Evolutionary conservation across 371 early-diverging fungal species (phyloP).

Genomic region (Rhizopus sp.): DNA sequence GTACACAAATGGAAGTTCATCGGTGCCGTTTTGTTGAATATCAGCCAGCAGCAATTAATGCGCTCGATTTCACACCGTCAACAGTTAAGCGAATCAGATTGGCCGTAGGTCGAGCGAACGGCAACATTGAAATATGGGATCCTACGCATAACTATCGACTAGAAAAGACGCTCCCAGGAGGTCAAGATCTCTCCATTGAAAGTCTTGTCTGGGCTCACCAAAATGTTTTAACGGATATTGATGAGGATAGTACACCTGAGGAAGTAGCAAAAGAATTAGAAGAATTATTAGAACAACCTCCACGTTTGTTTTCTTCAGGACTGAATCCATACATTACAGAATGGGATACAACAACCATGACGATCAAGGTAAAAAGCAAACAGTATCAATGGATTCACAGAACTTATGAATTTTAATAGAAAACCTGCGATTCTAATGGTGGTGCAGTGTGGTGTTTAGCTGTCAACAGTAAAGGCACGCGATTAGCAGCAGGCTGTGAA

Average conservation of each 20-base stretch:
- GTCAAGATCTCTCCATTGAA: slow-evolving; percentile 75
- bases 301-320: slow-evolving; percentile 88
- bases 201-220: slow-evolving; percentile 87
- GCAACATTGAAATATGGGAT: slow-evolving; percentile 94
- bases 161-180: slow-evolving; percentile 84
- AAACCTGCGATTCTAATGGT: slow-evolving; percentile 78
- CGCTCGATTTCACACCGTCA: slow-evolving; percentile 74
- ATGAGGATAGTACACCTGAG: slow-evolving; percentile 61
- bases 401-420: slow-evolving; percentile 10
- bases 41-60: slow-evolving; percentile 83
- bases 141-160: slow-evolving; percentile 64
- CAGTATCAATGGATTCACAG: not conserved
- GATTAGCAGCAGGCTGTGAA: slow-evolving; percentile 90
- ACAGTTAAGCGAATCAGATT: slow-evolving; percentile 53
- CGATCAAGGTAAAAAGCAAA: slow-evolving; percentile 60
- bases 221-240: slow-evolving; percentile 56
- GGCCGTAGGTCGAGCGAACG: slow-evolving; percentile 90
- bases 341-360: slow-evolving; percentile 78
- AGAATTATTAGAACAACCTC: slow-evolving; percentile 56
- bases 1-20: slow-evolving; percentile 71
- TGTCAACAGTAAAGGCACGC: slow-evolving; percentile 73
- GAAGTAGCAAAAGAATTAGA: slow-evolving; percentile 50
- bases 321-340: slow-evolving; percentile 85
- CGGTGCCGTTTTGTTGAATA: slow-evolving; percentile 91
- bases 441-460: slow-evolving; percentile 95